phyloP scores from a whole-genome alignment of 2,329 filamentous ascomycete genomes.

The Ophiocordyceps robertsii region DNA sequence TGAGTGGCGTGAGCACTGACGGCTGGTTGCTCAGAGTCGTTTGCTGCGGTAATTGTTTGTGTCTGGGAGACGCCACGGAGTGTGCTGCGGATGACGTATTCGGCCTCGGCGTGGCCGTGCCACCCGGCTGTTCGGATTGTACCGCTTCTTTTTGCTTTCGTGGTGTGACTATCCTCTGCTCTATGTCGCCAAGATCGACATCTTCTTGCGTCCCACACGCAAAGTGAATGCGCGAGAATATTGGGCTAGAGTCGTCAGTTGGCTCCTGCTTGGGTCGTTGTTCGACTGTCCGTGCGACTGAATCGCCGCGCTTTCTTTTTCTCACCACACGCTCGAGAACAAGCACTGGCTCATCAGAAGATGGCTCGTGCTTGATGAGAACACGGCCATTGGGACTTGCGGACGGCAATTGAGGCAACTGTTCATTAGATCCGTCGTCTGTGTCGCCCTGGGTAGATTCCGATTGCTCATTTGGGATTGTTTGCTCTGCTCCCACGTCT shows the following conservation, averaged over 20 bases:
- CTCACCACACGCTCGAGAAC: constrained; percentile 35
- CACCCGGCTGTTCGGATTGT: constrained; percentile 1
- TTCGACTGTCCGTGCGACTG: constrained; percentile 7
- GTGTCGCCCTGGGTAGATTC: constrained; percentile 16
- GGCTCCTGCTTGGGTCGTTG: constrained; percentile 29
- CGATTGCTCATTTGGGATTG: constrained; percentile 6
- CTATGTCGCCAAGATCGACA: constrained; percentile 37
- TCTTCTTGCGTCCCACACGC: constrained; percentile 35
- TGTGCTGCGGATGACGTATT: not conserved
- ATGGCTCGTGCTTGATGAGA: constrained; percentile 35
- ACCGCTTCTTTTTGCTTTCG: constrained; percentile 18
- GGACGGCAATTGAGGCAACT: constrained; percentile 10
- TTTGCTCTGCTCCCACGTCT: not conserved
- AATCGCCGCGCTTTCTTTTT: constrained; percentile 28
- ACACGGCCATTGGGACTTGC: constrained; percentile 3
- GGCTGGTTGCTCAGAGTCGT: constrained; percentile 6
- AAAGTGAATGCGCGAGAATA: constrained; percentile 7
- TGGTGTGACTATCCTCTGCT: constrained; percentile 19
- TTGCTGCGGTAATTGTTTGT: constrained; percentile 2
- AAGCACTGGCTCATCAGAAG: constrained; percentile 37
- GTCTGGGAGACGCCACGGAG: not conserved
- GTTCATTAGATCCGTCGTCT: constrained; percentile 9
- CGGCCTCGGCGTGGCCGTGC: not conserved
- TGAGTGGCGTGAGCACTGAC: constrained; percentile 23
- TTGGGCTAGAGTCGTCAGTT: constrained; percentile 15